These are phyloP conservation scores for Glarea lozoyensis DNA, from an alignment of 495 filamentous ascomycete genomes.

Conservation along the genomic window DNA sequence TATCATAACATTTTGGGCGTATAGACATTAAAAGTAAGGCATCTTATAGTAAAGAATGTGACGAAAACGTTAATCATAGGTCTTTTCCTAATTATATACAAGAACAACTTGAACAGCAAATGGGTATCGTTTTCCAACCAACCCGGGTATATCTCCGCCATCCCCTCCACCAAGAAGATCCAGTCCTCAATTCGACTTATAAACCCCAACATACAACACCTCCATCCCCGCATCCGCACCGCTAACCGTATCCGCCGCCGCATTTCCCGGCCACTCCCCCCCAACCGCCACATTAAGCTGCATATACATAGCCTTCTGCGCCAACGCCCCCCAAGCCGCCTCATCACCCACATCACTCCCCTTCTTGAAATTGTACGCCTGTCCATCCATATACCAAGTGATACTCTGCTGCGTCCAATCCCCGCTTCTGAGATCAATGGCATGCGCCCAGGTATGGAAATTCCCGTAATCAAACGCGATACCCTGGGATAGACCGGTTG, in stretches of 20 bases:
- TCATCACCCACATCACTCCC: slow-evolving; percentile 28
- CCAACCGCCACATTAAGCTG: slow-evolving; percentile 45
- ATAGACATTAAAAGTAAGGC: no score
- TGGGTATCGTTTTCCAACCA: no score
- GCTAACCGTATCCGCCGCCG: slow-evolving; percentile 5
- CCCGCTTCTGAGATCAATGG: slow-evolving; percentile 30
- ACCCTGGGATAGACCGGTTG: slow-evolving; percentile 26
- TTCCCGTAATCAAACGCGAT: slow-evolving; percentile 29
- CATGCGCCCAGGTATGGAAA: slow-evolving; percentile 39
- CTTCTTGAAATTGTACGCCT: slow-evolving; percentile 29
- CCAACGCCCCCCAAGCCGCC: slow-evolving; percentile 30
- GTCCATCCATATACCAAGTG: slow-evolving; percentile 38
- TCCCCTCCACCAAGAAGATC: no score
- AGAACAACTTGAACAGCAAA: no score
- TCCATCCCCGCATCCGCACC: slow-evolving; percentile 14
- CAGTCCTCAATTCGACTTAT: slow-evolving; percentile 1
- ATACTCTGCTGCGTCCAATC: slow-evolving; percentile 35
- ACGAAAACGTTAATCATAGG: no score
- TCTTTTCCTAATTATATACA: no score
- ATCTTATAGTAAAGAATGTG: no score
- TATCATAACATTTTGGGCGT: no score
- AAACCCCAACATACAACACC: slow-evolving; percentile 15
- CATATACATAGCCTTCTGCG: slow-evolving; percentile 30
- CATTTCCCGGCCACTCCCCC: slow-evolving; percentile 27
- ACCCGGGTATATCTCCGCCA: no score